phyloP scores from a whole-genome alignment of 1,284 basidiomycete species.

The Heterobasidion parviporum region DNA sequence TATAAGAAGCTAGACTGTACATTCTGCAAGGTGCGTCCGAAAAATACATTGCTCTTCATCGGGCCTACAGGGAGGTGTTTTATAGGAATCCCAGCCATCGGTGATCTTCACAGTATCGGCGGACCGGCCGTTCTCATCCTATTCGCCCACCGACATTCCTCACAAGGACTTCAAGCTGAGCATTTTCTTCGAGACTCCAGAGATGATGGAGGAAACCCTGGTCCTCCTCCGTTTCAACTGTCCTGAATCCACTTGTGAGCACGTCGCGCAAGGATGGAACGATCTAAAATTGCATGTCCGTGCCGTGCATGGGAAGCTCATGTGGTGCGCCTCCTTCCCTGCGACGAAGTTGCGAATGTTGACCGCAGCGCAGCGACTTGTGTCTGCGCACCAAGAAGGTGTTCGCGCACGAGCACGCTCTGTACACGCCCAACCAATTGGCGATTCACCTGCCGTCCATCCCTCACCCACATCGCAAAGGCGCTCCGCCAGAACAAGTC shows the following conservation, averaged over 20 bases:
- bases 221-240: conserved; percentile 87
- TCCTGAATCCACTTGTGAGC: conserved; percentile 74
- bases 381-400: conserved; percentile 91
- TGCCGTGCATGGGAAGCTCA: conserved; percentile 66
- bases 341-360: background rate
- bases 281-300: conserved; percentile 80
- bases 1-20: conserved; percentile 95
- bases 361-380: conserved; percentile 51
- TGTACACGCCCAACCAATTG: conserved; percentile 71
- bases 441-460: conserved; percentile 75
- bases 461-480: conserved; percentile 39
- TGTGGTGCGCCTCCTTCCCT: conserved; percentile 56
- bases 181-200: conserved; percentile 84
- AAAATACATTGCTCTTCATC: background rate
- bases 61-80: background rate
- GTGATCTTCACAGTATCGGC: conserved; percentile 79
- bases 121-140: conserved; percentile 57
- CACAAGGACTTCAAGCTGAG: conserved; percentile 73
- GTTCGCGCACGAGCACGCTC: conserved; percentile 90
- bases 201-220: conserved; percentile 95
- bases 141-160: conserved; percentile 45
- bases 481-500: conserved; percentile 39
- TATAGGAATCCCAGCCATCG: conserved; percentile 69
- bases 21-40: conserved; percentile 82
- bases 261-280: conserved; percentile 82